These are phyloP conservation scores for Epithele typhae DNA, from an alignment of 768 basidiomycete species.

Conservation along the genomic window DNA sequence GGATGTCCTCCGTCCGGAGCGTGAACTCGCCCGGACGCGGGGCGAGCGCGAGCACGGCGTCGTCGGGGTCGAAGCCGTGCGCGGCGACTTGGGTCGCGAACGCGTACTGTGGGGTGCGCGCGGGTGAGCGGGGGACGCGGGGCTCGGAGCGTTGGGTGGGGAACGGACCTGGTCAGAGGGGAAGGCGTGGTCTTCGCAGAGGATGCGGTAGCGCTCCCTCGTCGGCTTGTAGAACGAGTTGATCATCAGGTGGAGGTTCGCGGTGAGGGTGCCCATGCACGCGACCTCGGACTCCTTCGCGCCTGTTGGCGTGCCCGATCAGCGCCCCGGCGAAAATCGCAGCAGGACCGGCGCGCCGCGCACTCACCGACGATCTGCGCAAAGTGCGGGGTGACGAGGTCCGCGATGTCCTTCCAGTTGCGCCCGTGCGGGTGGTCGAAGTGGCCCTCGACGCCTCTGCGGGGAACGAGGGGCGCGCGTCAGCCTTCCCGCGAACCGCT, in stretches of 20 bases:
- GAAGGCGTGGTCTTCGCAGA: slow-evolving; percentile 92
- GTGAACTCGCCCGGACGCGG: slow-evolving; percentile 83
- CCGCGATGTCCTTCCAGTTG: slow-evolving; percentile 78
- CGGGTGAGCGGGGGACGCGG: no score
- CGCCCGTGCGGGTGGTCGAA: slow-evolving; percentile 82
- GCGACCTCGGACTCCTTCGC: slow-evolving; percentile 88
- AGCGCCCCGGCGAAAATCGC: background rate
- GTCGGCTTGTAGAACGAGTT: slow-evolving; percentile 92
- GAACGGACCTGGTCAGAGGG: slow-evolving; percentile 87
- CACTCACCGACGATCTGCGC: slow-evolving; percentile 77
- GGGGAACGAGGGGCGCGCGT: no score
- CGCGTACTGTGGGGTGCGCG: slow-evolving; percentile 64
- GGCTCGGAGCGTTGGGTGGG: background rate
- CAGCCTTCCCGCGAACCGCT: background rate
- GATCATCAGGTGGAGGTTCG: slow-evolving; percentile 95
- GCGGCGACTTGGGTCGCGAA: slow-evolving; percentile 86
- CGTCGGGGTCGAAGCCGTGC: slow-evolving; percentile 71
- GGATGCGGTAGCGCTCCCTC: slow-evolving; percentile 79
- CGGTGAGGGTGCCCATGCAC: slow-evolving; percentile 92
- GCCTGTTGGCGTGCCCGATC: slow-evolving; percentile 39
- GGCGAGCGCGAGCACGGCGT: slow-evolving; percentile 71
- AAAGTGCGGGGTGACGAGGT: slow-evolving; percentile 66
- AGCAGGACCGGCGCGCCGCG: background rate
- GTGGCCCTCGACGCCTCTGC: slow-evolving; percentile 84
- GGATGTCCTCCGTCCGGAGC: slow-evolving; percentile 86